These are phyloP conservation scores for Dipodascus albidus DNA, from an alignment of 805 yeast species.

Conservation along the genomic window DNA sequence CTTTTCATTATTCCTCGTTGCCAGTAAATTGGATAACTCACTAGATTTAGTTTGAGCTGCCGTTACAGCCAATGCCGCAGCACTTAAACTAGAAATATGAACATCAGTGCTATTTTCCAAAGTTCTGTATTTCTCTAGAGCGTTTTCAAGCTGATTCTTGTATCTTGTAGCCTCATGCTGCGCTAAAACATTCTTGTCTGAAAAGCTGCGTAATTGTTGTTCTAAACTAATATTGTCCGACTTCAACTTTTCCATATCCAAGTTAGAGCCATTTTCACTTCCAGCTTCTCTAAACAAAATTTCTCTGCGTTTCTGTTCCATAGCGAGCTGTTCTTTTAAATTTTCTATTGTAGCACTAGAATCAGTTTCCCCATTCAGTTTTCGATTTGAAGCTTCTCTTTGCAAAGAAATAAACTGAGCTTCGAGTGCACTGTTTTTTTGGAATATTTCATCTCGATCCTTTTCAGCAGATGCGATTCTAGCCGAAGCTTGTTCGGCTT, in stretches of 20 bases:
- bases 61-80: conserved; percentile 17
- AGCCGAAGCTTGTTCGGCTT: conserved; percentile 19
- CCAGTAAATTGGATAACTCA: conserved; percentile 11
- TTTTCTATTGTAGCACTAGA: conserved; percentile 8
- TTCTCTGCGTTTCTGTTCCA: conserved; percentile 4
- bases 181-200: conserved; percentile 10
- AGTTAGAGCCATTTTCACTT: neutral
- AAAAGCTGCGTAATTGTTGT: conserved; percentile 14
- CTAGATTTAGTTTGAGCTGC: conserved; percentile 14
- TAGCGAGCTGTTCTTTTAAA: conserved; percentile 11
- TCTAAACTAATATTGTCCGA: conserved; percentile 14
- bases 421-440: conserved; percentile 1
- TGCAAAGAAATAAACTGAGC: neutral
- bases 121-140: conserved; percentile 5
- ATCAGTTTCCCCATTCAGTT: conserved; percentile 6
- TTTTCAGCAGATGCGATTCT: conserved; percentile 14
- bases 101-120: conserved; percentile 14
- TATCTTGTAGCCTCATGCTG: conserved; percentile 12
- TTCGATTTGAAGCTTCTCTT: conserved; percentile 5
- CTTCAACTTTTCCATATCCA: neutral
- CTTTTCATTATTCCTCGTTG: conserved; percentile 10
- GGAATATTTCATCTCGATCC: conserved; percentile 13
- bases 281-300: conserved; percentile 4
- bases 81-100: conserved; percentile 16
- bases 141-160: conserved; percentile 8